Percentiles rank a stretch among this genome's conserved stretches.
Conservation (phyloP, 305 asterid genomes). For the Galium porrigens region DNA sequence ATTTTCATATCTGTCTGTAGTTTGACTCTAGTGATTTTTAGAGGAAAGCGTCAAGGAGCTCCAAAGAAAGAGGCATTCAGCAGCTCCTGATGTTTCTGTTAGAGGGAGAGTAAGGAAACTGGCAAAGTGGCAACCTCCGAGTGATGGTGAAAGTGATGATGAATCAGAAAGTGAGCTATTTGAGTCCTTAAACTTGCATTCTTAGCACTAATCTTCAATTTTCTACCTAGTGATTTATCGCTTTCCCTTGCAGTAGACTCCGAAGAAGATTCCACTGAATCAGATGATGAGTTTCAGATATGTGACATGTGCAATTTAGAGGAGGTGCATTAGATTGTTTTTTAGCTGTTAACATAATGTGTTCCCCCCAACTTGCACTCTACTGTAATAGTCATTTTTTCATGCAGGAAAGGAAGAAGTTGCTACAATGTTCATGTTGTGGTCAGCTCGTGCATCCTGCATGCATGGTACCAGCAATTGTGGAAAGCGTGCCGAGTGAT, state of each 20-base stretch:
- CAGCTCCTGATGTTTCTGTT: slow-evolving; percentile 56
- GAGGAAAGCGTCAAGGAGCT: slow-evolving; percentile 79
- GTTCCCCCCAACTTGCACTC: slow-evolving; percentile 9
- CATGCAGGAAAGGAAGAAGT: slow-evolving; percentile 72
- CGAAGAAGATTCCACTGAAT: slow-evolving; percentile 51
- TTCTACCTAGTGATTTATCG: slow-evolving; percentile 5
- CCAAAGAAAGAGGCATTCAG: slow-evolving; percentile 78
- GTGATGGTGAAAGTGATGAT: slow-evolving; percentile 75
- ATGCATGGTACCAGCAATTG: slow-evolving; percentile 69
- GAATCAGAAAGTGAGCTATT: slow-evolving; percentile 58
- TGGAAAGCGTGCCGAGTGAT: slow-evolving; percentile 42
- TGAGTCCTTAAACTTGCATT: slow-evolving; percentile 13
- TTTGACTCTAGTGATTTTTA: slow-evolving; percentile 25
- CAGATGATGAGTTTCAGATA: slow-evolving; percentile 95
- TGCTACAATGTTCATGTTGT: slow-evolving; percentile 88
- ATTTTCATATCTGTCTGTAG: slow-evolving; percentile 17
- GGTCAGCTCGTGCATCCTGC: slow-evolving; percentile 67
- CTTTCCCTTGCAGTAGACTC: slow-evolving; percentile 57
- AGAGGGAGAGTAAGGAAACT: slow-evolving; percentile 72
- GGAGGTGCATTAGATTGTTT: slow-evolving; percentile 35
- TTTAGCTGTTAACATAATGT: slow-evolving; percentile 11
- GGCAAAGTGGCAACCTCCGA: slow-evolving; percentile 58
- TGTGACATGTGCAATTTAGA: slow-evolving; percentile 73
- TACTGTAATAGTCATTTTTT: slow-evolving; percentile 15
- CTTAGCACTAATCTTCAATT: slow-evolving; percentile 2